Evolutionary conservation across 306 rosid genomes (phyloP).

Genomic region (Astragalus glycyphyllos): DNA sequence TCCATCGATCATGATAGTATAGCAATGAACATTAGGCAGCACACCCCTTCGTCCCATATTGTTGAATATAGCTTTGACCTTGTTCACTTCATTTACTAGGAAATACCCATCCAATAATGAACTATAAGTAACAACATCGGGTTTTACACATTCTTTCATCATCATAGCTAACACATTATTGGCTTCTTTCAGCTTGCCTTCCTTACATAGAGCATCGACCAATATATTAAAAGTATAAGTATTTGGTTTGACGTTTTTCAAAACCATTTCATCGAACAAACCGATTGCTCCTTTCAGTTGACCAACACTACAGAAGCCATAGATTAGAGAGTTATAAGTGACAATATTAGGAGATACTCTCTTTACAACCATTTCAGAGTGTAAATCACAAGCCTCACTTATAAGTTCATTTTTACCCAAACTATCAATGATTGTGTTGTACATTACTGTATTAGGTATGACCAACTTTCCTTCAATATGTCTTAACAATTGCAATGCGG

Average conservation of each 20-base stretch:
- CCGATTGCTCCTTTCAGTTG: background rate
- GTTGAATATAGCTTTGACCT: background rate
- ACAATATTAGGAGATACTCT: background rate
- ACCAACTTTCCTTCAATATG: background rate
- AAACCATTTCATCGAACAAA: background rate
- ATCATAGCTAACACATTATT: background rate
- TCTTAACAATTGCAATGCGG: background rate
- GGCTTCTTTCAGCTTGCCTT: background rate
- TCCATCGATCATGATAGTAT: background rate
- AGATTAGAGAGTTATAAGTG: background rate
- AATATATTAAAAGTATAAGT: background rate
- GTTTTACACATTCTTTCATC: background rate
- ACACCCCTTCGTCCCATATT: background rate
- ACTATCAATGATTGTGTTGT: background rate
- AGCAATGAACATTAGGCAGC: background rate
- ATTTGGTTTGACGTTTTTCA: background rate
- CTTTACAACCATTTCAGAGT: constrained; percentile 1
- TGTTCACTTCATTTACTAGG: background rate
- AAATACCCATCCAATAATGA: background rate
- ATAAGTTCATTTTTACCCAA: constrained; percentile 5
- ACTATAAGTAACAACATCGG: background rate
- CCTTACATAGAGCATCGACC: background rate
- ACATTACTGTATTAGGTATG: too few relatives aligned
- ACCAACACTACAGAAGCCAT: background rate
- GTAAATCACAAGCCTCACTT: background rate